A percentile compares a stretch with the other conserved stretches of the same genome.
These are phyloP conservation scores for Fusarium anthophilum DNA, from an alignment of 2,329 filamentous ascomycete species.

Conservation along the genomic window DNA sequence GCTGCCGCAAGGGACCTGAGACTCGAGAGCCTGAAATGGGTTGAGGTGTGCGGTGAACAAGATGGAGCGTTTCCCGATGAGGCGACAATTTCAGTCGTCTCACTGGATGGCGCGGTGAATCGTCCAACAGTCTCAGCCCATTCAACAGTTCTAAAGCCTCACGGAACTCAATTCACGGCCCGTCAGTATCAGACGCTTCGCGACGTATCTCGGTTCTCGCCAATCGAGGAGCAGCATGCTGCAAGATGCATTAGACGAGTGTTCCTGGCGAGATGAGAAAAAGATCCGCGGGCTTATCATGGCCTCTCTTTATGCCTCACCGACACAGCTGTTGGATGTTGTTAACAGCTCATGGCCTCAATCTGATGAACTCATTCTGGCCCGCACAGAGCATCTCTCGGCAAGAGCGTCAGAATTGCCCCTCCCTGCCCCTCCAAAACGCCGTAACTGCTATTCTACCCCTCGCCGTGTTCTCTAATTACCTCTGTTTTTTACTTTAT, in stretches of 20 bases:
- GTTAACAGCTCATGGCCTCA: constrained; percentile 38
- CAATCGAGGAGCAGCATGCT: constrained; percentile 35
- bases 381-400: constrained; percentile 33
- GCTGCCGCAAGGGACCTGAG: constrained; percentile 9
- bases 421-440: constrained; percentile 28
- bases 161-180: constrained; percentile 13
- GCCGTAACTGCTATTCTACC: constrained; percentile 14
- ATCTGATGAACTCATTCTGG: constrained; percentile 38
- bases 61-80: constrained; percentile 16
- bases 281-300: constrained; percentile 33
- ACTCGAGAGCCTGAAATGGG: constrained; percentile 18
- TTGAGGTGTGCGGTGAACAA: constrained; percentile 42
- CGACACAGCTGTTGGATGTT: constrained; percentile 35
- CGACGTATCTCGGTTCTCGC: constrained; percentile 21
- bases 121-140: constrained; percentile 37
- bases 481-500: constrained; percentile 5
- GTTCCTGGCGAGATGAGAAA: constrained; percentile 22
- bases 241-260: constrained; percentile 32
- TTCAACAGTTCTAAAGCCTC: constrained; percentile 16
- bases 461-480: constrained; percentile 22
- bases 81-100: constrained; percentile 22
- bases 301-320: constrained; percentile 36
- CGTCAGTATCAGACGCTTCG: constrained; percentile 20
- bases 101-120: constrained; percentile 29
- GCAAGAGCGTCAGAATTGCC: constrained; percentile 29